Evolutionary conservation across 805 yeast genomes (phyloP).

Genomic region (Teunomyces barrocoloradensis): DNA sequence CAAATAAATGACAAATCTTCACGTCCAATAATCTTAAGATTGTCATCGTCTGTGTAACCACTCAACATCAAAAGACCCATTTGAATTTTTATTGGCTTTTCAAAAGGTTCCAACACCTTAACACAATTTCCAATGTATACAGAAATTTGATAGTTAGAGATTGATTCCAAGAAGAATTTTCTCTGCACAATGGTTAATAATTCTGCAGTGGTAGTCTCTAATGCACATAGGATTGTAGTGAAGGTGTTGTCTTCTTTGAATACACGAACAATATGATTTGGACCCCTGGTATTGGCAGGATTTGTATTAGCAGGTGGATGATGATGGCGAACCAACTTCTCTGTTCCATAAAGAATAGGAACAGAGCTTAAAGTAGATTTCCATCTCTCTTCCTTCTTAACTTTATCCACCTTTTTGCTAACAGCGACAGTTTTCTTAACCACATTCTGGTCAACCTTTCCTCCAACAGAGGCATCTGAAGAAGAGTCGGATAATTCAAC

Average conservation of each 20-base stretch:
- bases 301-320: conserved; percentile 3
- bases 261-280: conserved; percentile 59
- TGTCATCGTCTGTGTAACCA: conserved; percentile 79
- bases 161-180: conserved; percentile 70
- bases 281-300: conserved; percentile 19
- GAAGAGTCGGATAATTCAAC: conserved; percentile 4
- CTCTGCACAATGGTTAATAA: conserved; percentile 67
- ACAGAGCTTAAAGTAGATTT: conserved; percentile 7
- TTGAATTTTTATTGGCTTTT: conserved; percentile 76
- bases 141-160: conserved; percentile 72
- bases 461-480: conserved; percentile 1
- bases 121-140: conserved; percentile 73
- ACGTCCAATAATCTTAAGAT: conserved; percentile 72
- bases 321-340: neutral
- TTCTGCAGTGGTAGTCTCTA: conserved; percentile 75
- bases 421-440: neutral
- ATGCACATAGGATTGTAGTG: conserved; percentile 76
- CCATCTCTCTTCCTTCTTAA: neutral
- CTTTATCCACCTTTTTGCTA: neutral
- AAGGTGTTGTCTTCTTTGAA: conserved; percentile 83
- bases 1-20: conserved; percentile 81
- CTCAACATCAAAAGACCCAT: conserved; percentile 66
- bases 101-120: conserved; percentile 67
- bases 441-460: neutral
- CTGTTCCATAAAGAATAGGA: conserved; percentile 36